Evolutionary conservation across 1,284 basidiomycete species (phyloP).

Genomic region (Heterobasidion parviporum): DNA sequence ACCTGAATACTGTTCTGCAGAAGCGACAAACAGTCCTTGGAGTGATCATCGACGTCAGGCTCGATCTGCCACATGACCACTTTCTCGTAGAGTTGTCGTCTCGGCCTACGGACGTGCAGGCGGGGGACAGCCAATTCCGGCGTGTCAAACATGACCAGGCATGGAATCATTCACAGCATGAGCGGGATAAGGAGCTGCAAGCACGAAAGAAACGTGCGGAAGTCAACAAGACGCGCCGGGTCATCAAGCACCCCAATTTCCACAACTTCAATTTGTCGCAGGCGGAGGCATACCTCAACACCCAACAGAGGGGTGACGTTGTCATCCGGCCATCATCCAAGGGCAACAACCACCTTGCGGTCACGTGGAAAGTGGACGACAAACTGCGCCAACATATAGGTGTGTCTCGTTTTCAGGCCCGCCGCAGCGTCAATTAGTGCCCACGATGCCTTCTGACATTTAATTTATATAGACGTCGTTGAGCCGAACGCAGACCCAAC

Average conservation of each 20-base stretch:
- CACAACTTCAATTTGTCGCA: conserved; percentile 91
- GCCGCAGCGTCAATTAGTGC: not conserved
- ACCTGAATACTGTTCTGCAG: conserved; percentile 43
- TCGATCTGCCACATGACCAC: conserved; percentile 53
- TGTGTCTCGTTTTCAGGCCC: conserved; percentile 20
- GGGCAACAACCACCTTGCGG: conserved; percentile 88
- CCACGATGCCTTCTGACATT: conserved; percentile 1
- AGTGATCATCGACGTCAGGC: conserved; percentile 69
- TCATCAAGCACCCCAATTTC: conserved; percentile 99
- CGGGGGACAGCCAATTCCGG: conserved; percentile 60
- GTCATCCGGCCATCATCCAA: conserved; percentile 96
- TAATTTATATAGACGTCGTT: conserved; percentile 63
- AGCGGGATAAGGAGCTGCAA: conserved; percentile 69
- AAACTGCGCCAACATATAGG: conserved; percentile 96
- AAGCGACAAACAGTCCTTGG: conserved; percentile 79
- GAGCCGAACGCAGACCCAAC: conserved; percentile 75
- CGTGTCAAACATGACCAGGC: conserved; percentile 53
- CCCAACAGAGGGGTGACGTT: conserved; percentile 89
- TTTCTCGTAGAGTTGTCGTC: conserved; percentile 78
- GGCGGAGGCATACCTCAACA: conserved; percentile 85
- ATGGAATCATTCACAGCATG: conserved; percentile 63
- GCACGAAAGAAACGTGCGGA: conserved; percentile 82
- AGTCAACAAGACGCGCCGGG: conserved; percentile 69
- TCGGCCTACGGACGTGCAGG: conserved; percentile 59
- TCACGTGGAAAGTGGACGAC: conserved; percentile 99